These are phyloP conservation scores for Trichoderma sp. DNA, from an alignment of 2,329 filamentous ascomycete species.

Conservation along the genomic window DNA sequence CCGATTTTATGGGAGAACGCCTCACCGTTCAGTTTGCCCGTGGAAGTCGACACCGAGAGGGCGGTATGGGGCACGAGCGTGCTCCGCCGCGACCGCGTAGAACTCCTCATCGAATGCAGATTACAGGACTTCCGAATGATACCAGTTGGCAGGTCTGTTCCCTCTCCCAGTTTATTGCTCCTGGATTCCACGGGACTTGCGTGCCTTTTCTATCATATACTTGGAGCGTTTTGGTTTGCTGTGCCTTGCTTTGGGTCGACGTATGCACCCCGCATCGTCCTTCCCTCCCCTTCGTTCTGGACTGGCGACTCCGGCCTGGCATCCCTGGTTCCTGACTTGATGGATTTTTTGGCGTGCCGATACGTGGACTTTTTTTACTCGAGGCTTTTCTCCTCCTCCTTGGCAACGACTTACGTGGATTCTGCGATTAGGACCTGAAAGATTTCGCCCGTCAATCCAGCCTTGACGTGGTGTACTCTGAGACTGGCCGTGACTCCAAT, in stretches of 20 bases:
- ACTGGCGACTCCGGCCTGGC: slow-evolving; percentile 31
- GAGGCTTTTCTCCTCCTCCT: slow-evolving; percentile 43
- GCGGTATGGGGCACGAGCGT: slow-evolving; percentile 51
- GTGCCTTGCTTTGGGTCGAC: slow-evolving; percentile 28
- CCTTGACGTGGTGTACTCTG: slow-evolving; percentile 96
- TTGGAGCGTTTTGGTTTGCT: slow-evolving; percentile 34
- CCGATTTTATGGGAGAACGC: slow-evolving; percentile 96
- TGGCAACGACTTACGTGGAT: slow-evolving; percentile 77
- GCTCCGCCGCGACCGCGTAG: slow-evolving; percentile 77
- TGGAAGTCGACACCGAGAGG: slow-evolving; percentile 65
- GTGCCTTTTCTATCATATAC: slow-evolving; percentile 33
- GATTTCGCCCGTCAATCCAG: slow-evolving; percentile 97
- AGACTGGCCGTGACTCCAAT: slow-evolving; percentile 88
- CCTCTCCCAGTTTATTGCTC: slow-evolving; percentile 60
- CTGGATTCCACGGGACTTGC: slow-evolving; percentile 44
- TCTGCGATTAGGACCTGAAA: slow-evolving; percentile 94
- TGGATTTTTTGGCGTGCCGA: slow-evolving; percentile 35
- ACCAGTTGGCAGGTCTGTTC: slow-evolving; percentile 99
- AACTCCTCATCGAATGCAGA: slow-evolving; percentile 95
- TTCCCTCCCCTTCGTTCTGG: slow-evolving; percentile 23
- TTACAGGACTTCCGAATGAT: slow-evolving; percentile 93
- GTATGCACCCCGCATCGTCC: slow-evolving; percentile 24
- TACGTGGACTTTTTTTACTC: slow-evolving; percentile 34
- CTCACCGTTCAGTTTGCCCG: slow-evolving; percentile 98
- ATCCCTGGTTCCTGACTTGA: slow-evolving; percentile 40